These are phyloP conservation scores for Dalbergia cultrata DNA, from an alignment of 306 rosid genomes.

Conservation along the genomic window DNA sequence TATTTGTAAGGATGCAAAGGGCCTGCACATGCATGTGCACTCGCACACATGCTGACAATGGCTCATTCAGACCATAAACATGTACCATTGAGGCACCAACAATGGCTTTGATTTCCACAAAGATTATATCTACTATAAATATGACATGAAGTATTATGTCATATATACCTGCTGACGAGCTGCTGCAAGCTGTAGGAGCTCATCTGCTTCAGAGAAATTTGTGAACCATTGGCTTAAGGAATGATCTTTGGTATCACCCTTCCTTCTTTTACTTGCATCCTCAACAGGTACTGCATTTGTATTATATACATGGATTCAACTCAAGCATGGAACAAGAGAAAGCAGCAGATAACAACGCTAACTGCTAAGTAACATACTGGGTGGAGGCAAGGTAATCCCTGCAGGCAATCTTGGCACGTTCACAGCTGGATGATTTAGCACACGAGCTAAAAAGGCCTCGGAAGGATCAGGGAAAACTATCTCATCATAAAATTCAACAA, in stretches of 20 bases:
- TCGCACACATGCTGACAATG: conserved; percentile 16
- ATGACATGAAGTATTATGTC: conserved; percentile 25
- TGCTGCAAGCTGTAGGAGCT: conserved; percentile 82
- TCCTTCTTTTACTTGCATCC: conserved; percentile 71
- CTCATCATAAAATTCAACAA: conserved; percentile 74
- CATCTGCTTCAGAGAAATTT: conserved; percentile 90
- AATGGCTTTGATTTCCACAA: conserved; percentile 31
- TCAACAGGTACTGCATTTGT: conserved; percentile 67
- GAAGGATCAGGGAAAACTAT: conserved; percentile 81
- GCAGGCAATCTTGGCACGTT: conserved; percentile 68
- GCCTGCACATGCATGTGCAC: not conserved
- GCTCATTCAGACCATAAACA: conserved; percentile 37
- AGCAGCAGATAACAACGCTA: conserved; percentile 33
- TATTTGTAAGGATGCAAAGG: conserved; percentile 33
- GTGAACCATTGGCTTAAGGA: conserved; percentile 72
- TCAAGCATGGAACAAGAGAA: conserved; percentile 38
- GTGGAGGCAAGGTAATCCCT: conserved; percentile 69
- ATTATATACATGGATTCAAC: conserved; percentile 21
- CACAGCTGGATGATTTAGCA: conserved; percentile 68
- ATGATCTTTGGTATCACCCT: conserved; percentile 80
- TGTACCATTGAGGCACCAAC: conserved; percentile 24
- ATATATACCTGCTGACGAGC: conserved; percentile 79
- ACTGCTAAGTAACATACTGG: conserved; percentile 55
- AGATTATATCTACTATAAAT: conserved; percentile 34
- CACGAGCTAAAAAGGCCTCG: conserved; percentile 71